Evolutionary conservation across 148 eudicot species (phyloP), one percentile per base, ranked within the genome.

Genomic region (Camellia sinensis): DNA sequence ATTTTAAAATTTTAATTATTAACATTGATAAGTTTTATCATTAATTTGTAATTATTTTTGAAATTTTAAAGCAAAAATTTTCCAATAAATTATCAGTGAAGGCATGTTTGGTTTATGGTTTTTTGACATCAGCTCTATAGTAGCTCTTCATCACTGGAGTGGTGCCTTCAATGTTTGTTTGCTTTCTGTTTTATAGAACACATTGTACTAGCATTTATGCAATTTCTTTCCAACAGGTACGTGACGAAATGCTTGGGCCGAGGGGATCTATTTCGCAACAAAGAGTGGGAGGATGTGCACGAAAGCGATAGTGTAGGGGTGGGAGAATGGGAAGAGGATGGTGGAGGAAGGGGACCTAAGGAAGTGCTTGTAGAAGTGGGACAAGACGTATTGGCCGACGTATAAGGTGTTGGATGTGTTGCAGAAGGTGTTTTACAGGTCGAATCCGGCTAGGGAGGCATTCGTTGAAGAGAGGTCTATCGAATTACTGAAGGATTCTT

Each of bases 211-310:
- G 29, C 29, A 22, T 22, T 22, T 22, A 22, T 22, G 29, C 29
- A 22, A 22, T 22, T 22, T 22, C 0, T 22, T 22, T 22, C 29
- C 2, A 40, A 67, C 71, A 67, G 71, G 71, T 70, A 70, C 11
- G 63, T 73, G 82, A 95, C 98, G 0, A 95, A 95, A 71, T 95
- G 98, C 80, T 95, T 97, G 0, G 97, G 98, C 29, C 6, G 98
- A 95, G 84, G 98, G 98, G 68, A 95, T 95, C 6, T 95, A 93
- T 81, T 93, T 95, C 29, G 98, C 97, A 2, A 97, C 98, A 3
- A 95, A 95, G 91, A 95, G 97, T 48, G 96, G 98, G 77, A 62
- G 97, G 67, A 94, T 94, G 98, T 94, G 98, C 45, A 97, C 98
- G 1, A 97, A 92, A 88, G 98, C 97, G 22, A 91, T 94, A 0